Conservation (phyloP, 306 rosid genomes). For the Mimosa bimucronata region DNA sequence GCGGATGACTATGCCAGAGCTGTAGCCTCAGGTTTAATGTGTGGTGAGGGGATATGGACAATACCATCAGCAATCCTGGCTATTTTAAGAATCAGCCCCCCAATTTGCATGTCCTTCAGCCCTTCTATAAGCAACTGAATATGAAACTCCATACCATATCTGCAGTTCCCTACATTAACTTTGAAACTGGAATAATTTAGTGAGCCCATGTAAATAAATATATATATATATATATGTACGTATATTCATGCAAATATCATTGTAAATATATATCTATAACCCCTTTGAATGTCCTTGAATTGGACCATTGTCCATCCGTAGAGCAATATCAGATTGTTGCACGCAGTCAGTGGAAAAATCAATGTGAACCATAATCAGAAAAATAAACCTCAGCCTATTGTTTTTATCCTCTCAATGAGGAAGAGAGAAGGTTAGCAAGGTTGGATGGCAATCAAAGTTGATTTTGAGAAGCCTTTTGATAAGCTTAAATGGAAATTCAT, state of each 20-base stretch:
- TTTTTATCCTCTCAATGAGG: no score
- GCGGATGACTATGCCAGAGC: not conserved
- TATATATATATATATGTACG: no score
- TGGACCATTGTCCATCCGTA: not conserved
- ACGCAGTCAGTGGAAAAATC: no score
- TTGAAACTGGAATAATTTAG: not conserved
- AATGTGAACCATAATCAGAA: no score
- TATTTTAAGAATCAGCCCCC: conserved; percentile 77
- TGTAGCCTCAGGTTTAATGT: conserved; percentile 50
- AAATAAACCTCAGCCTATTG: no score
- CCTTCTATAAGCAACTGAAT: not conserved
- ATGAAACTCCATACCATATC: not conserved
- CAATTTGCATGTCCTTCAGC: conserved; percentile 87
- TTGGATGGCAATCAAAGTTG: no score
- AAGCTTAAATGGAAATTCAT: no score
- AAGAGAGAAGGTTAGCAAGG: no score
- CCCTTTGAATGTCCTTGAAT: not conserved
- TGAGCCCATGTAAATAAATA: not conserved
- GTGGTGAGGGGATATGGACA: conserved; percentile 59
- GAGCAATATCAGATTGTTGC: conserved; percentile 6
- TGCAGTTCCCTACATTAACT: not conserved
- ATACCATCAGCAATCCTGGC: conserved; percentile 76
- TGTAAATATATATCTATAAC: not conserved
- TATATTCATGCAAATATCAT: not conserved
- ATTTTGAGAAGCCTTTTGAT: no score